Percentiles rank a stretch among this genome's conserved stretches.
These are phyloP conservation scores for Carpinus viminea DNA, from an alignment of 306 rosid species.

Conservation along the genomic window DNA sequence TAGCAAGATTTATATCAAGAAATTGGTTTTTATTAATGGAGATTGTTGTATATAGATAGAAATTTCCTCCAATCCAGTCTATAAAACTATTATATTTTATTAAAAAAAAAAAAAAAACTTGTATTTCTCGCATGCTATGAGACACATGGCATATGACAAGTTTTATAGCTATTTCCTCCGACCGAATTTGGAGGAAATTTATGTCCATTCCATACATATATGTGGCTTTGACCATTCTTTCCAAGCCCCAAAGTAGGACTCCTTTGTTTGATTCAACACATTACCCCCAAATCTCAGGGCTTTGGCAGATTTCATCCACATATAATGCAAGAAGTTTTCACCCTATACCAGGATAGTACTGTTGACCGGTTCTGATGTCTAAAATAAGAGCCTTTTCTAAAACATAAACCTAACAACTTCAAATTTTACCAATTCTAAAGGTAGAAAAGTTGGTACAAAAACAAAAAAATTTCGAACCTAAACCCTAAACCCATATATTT, in stretches of 20 bases:
- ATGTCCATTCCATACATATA: too few relatives aligned
- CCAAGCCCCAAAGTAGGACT: not conserved
- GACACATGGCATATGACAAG: too few relatives aligned
- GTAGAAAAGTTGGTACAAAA: not conserved
- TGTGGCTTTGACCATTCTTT: not conserved
- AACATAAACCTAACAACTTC: not conserved
- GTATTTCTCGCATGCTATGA: too few relatives aligned
- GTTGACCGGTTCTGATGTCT: not conserved
- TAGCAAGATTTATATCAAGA: not conserved
- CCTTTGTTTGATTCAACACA: not conserved
- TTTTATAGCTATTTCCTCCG: too few relatives aligned
- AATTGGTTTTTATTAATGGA: not conserved
- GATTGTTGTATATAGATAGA: too few relatives aligned
- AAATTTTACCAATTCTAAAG: not conserved
- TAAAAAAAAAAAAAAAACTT: too few relatives aligned
- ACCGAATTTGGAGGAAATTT: too few relatives aligned
- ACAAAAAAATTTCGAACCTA: not conserved
- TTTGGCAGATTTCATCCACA: not conserved
- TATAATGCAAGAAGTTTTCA: not conserved
- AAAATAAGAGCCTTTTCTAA: not conserved
- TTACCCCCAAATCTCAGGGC: not conserved
- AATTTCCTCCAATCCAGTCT: too few relatives aligned
- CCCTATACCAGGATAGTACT: not conserved
- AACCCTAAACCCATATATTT: not conserved
- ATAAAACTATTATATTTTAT: too few relatives aligned